Conservation (phyloP, 2,329 filamentous ascomycete genomes). For the Hymenoscyphus repandus region DNA sequence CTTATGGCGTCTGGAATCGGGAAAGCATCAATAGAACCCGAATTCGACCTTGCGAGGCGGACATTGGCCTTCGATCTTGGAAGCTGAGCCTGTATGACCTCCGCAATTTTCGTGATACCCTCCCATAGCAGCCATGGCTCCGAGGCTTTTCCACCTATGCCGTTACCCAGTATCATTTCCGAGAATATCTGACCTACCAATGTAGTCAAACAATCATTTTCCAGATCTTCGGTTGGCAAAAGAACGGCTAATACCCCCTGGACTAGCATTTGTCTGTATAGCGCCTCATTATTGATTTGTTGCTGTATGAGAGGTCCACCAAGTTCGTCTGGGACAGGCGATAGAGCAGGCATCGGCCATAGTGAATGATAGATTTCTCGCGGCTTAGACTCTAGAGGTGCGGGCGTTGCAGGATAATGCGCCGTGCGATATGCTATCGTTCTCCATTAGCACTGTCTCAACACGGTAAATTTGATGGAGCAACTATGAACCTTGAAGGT, state of each 20-base stretch:
- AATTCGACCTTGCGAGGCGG: constrained; percentile 30
- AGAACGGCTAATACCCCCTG: constrained; percentile 76
- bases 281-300: constrained; percentile 71
- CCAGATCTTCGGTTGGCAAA: constrained; percentile 85
- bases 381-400: constrained; percentile 55
- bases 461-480: constrained; percentile 5
- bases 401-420: constrained; percentile 49
- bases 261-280: constrained; percentile 84
- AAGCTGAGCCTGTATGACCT: constrained; percentile 37
- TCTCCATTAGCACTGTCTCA: constrained; percentile 5
- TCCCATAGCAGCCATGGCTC: constrained; percentile 91
- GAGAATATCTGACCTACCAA: constrained; percentile 84
- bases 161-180: constrained; percentile 81
- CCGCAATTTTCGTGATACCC: constrained; percentile 66
- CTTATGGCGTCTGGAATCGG: constrained; percentile 12
- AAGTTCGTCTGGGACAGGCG: constrained; percentile 60
- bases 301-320: constrained; percentile 43
- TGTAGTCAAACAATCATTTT: constrained; percentile 78
- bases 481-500: constrained; percentile 63
- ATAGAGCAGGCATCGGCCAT: constrained; percentile 73
- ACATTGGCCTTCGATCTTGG: constrained; percentile 29
- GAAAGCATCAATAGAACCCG: constrained; percentile 18
- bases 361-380: constrained; percentile 78
- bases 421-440: constrained; percentile 66
- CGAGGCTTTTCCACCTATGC: constrained; percentile 72